Percentiles rank a stretch among this genome's conserved stretches.
Conservation (phyloP, 768 basidiomycete genomes). For the Pisolithus sp. region DNA sequence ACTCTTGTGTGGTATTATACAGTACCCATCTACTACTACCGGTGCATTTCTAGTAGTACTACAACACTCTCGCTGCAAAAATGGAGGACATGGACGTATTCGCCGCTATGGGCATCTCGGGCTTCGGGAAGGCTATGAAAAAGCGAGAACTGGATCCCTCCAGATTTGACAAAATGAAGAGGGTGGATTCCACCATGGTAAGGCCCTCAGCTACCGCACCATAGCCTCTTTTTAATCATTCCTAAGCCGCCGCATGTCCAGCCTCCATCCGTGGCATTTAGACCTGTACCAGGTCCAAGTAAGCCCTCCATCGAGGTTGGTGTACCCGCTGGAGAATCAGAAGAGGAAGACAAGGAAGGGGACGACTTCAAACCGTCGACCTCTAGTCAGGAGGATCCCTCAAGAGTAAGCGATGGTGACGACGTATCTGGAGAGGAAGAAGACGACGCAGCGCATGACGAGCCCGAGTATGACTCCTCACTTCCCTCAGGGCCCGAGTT, state of each 20-base stretch:
- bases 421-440: slow-evolving; percentile 23
- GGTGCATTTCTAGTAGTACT: too few species aligned
- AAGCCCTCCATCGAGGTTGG: slow-evolving; percentile 2
- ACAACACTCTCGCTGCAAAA: background rate
- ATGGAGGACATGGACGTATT: slow-evolving; percentile 65
- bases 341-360: slow-evolving; percentile 19
- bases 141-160: slow-evolving; percentile 65
- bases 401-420: slow-evolving; percentile 11
- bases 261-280: slow-evolving; percentile 2
- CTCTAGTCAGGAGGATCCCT: slow-evolving; percentile 1
- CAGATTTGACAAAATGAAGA: slow-evolving; percentile 74
- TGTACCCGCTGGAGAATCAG: slow-evolving; percentile 13
- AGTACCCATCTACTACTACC: too few species aligned
- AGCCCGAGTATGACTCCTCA: slow-evolving; percentile 55
- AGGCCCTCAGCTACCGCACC: slow-evolving; percentile 9
- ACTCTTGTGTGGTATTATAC: too few species aligned
- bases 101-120: slow-evolving; percentile 77
- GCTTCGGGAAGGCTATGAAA: slow-evolving; percentile 71
- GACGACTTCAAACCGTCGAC: slow-evolving; percentile 11
- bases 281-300: slow-evolving; percentile 13
- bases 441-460: slow-evolving; percentile 23
- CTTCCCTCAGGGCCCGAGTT: slow-evolving; percentile 45
- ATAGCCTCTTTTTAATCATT: slow-evolving; percentile 18
- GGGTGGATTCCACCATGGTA: slow-evolving; percentile 33
- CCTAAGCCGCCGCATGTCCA: slow-evolving; percentile 8